Conservation (phyloP, 116 monocot species). For the Papilionanthe hybrid region DNA sequence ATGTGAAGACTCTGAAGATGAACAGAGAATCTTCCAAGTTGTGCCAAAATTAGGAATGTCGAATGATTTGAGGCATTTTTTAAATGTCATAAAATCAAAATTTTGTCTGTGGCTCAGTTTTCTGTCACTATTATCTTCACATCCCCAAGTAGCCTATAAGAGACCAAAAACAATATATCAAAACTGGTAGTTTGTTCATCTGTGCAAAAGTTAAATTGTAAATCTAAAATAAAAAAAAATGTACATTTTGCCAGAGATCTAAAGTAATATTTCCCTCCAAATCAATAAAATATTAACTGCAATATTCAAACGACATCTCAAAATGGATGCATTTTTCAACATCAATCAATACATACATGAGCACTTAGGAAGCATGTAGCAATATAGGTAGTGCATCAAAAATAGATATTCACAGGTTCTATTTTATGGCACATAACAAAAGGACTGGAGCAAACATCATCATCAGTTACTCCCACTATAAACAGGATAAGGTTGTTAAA, state of each 20-base stretch:
- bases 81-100: slow-evolving; percentile 12
- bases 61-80: slow-evolving; percentile 16
- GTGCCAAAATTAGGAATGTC: slow-evolving; percentile 11
- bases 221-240: background rate
- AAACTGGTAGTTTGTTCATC: background rate
- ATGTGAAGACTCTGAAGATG: slow-evolving; percentile 46
- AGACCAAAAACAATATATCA: slow-evolving; percentile 6
- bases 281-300: too few relatives aligned
- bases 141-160: slow-evolving; percentile 25
- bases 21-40: slow-evolving; percentile 48
- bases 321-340: too few relatives aligned
- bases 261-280: background rate
- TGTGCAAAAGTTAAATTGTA: background rate
- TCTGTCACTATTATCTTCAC: slow-evolving; percentile 29
- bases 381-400: background rate
- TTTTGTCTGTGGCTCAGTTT: slow-evolving; percentile 12
- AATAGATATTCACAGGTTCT: too few relatives aligned
- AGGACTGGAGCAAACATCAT: too few relatives aligned
- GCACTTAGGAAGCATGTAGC: background rate
- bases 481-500: background rate
- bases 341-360: background rate
- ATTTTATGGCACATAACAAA: too few relatives aligned
- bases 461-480: background rate
- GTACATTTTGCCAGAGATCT: background rate
- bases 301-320: background rate